Conservation (phyloP, 129 eudicot species). For the Erigeron canadensis region DNA sequence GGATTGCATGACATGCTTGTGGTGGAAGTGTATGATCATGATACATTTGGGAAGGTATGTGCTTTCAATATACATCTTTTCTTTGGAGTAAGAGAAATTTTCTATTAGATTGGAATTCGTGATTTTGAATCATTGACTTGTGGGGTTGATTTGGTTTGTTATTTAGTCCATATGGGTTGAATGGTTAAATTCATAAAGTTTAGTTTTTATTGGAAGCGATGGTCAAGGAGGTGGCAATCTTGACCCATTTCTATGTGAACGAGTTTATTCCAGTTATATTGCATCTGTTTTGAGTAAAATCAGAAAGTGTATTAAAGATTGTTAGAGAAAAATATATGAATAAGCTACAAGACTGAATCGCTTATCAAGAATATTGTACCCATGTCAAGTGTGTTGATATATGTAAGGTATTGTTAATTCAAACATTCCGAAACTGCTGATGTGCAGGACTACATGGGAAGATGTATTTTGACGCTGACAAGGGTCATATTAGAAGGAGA, state of each 20-base stretch:
- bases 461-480: slow-evolving; percentile 88
- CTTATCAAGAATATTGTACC: not conserved
- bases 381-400: not conserved
- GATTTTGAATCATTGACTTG: not conserved
- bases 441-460: slow-evolving; percentile 85
- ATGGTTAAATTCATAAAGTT: not conserved
- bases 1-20: slow-evolving; percentile 94
- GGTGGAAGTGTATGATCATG: slow-evolving; percentile 88
- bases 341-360: no score
- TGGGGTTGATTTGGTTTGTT: not conserved
- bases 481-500: slow-evolving; percentile 92
- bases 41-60: slow-evolving; percentile 92
- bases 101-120: not conserved
- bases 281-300: no score
- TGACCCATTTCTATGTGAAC: no score
- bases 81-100: no score
- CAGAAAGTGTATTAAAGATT: no score
- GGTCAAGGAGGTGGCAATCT: no score
- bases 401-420: not conserved
- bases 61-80: not conserved
- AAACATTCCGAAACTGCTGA: not conserved
- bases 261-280: no score
- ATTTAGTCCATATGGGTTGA: not conserved
- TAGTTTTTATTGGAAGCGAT: no score
- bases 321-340: no score